Evolutionary conservation across 352 stramenopile genomes (phyloP), one percentile per base, ranked within the genome.

Genomic region (Aphanomyces astaci): DNA sequence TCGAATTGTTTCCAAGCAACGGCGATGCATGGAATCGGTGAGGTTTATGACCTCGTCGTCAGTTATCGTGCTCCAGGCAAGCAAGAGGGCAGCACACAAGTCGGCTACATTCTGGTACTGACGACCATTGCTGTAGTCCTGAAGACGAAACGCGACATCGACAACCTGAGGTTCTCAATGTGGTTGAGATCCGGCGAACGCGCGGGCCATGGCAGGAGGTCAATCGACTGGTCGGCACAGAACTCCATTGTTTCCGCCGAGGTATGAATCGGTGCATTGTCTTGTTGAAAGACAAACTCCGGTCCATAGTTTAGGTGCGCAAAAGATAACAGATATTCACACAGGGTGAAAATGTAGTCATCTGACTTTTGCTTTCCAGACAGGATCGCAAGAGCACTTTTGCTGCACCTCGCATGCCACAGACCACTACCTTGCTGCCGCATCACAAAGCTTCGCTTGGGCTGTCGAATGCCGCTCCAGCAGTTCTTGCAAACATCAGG

Each of bases 291-390:
- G n/a, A n/a, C n/a, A n/a, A n/a, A n/a, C n/a, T n/a, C n/a, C n/a
- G n/a, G n/a, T 15, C 19, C 46, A 27, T 54, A 54, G 7, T 45
- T 52, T 15, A 36, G 52, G 40, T 77, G 49, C 0, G 63, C 59
- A 62, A 66, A 76, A 0, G 70, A 66, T 4, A 79, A 46, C 24
- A 77, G 4, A 19, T 67, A 74, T 27, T 79, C 57, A 1, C 65
- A 74, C 1, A 77, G 3, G 0, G 70, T 77, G 22, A 69, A 72
- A 0, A 74, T 40, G 15, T 79, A 77, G 45, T 73, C 31, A 7
- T 66, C 55, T 5, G 60, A 72, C 25, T 75, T 66, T 63, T 76
- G 67, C 31, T 57, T 67, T 1, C 71, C 71, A 2, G 22, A 2
- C 2, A 76, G 43, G 11, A 76, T 48, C 3, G 39, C 71, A 32